Evolutionary conservation across 78 protist genomes (phyloP).

Genomic region (Cavenderia fasciculata): DNA sequence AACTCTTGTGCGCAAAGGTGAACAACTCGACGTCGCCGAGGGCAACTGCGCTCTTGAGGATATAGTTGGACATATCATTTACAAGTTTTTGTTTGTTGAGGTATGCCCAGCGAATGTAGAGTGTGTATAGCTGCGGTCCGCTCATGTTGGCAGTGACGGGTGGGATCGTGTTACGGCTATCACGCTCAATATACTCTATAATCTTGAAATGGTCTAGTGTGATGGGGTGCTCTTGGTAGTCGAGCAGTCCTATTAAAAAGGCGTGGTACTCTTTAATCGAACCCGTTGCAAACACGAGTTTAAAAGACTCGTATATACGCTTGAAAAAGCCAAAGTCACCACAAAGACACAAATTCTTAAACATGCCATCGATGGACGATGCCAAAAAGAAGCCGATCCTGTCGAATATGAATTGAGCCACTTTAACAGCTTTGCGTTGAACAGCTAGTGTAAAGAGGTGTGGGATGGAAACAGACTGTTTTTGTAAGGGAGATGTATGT

Average conservation of each 20-base stretch:
- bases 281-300: neutral
- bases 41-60: neutral
- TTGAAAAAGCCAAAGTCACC: slow-evolving; percentile 18
- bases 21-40: neutral
- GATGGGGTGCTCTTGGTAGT: neutral
- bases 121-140: slow-evolving; percentile 7
- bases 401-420: neutral
- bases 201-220: neutral
- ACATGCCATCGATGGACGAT: neutral
- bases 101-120: slow-evolving; percentile 1
- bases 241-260: neutral
- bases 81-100: neutral
- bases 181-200: slow-evolving; percentile 8
- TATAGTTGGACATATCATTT: neutral
- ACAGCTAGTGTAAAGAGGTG: neutral
- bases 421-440: neutral
- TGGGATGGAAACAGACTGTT: no score
- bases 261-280: neutral
- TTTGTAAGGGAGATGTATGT: no score
- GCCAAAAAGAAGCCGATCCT: slow-evolving; percentile 9
- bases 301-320: neutral
- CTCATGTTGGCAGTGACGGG: neutral
- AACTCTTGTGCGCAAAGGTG: neutral
- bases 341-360: neutral
- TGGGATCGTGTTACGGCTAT: neutral